Evolutionary conservation across 495 filamentous ascomycete species (phyloP), one percentile per base, ranked within the genome.

Genomic region (Rhizodiscina lignyota): DNA sequence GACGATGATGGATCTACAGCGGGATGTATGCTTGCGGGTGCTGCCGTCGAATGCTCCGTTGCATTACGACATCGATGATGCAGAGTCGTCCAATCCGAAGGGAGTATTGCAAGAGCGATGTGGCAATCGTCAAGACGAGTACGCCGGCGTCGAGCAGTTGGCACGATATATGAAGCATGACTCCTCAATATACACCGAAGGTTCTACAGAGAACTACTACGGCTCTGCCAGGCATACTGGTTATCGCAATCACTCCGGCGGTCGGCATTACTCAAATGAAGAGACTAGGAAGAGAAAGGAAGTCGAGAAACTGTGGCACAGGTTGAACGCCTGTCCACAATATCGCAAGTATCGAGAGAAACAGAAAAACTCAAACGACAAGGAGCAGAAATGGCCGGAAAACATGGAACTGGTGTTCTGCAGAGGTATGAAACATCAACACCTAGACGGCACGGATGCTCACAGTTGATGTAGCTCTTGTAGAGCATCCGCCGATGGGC

Each of bases 341-440:
- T 94, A 89, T 56, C 59, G 59, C 30, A 64, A 71, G 41, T 80
- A 79, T 53, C 67, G 84, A 42, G 66, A 67, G 34, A 70, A 75
- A 41, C 79, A 83, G 62, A 63, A 40, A 53, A 48, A 50, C 8
- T 6, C 6, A 6, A 8, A 32, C 10, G 10, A 18, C 8, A 60
- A 62, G n/a, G 67, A 70, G 41, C 54, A 68, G 35, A 62, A 78
- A 44, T 96, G 87, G 87, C 77, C 84, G 4, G 75, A 85, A 42
- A 60, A 75, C 42, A 56, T 94, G 12, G 89, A 97, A 53, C 66
- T 77, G 52, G 79, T 82, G 13, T 96, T 97, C 49, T 74, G 89
- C 49, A 78, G 83, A 58, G 87, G 89, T 94, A 62, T 60, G 66
- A 33, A 18, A 13, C 21, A 5, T 21, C 26, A 33, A 11, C 17